Evolutionary conservation across 2,329 filamentous ascomycete species (phyloP), one percentile per base, ranked within the genome.

Genomic region (Xylariaceae sp.): DNA sequence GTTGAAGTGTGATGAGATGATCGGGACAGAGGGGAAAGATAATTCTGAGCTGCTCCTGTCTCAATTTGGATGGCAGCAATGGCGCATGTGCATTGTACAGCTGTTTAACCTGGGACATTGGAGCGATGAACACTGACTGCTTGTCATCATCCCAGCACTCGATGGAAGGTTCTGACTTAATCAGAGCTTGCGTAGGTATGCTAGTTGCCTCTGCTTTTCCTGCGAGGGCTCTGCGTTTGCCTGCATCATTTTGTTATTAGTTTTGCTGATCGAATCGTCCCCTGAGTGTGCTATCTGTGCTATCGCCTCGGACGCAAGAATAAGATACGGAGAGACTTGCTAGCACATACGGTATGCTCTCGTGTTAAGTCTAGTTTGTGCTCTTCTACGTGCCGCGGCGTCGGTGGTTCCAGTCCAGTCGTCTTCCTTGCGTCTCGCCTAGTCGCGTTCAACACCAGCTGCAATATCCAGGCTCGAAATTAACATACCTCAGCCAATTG

Each of bases 321-420:
- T 47, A 43, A 56, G 45, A 49, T 46, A 50, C n/a, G n/a, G n/a
- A 46, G 39, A 55, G 42, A 45, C 39, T 18, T 27, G 22, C 22
- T 27, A 7, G 31, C 54, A 62, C 66, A 67, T 61, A 71, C 70
- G 65, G 56, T 74, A 73, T 57, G 71, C 72, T 50, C 73, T 71
- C 57, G 68, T 70, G 44, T 74, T 75, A 19, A 75, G 66, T 62
- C 73, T 68, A 51, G 68, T 75, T 62, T 75, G 74, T 52, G 65
- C 65, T 48, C 66, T 58, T 53, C 73, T 66, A 19, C 74, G 68
- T 52, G 64, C 65, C 53, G 65, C 68, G 2, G 68, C 66, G 65
- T 75, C 68, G 14, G 56, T 73, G 19, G 62, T 68, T 3, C 73
- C 74, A 35, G 71, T 75, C 72, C 74, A 76, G 60, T 75, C 67